A percentile compares a stretch with the other conserved stretches of the same genome.
phyloP scores from a whole-genome alignment of 352 stramenopile genomes.

The Phytopythium helicoides region DNA sequence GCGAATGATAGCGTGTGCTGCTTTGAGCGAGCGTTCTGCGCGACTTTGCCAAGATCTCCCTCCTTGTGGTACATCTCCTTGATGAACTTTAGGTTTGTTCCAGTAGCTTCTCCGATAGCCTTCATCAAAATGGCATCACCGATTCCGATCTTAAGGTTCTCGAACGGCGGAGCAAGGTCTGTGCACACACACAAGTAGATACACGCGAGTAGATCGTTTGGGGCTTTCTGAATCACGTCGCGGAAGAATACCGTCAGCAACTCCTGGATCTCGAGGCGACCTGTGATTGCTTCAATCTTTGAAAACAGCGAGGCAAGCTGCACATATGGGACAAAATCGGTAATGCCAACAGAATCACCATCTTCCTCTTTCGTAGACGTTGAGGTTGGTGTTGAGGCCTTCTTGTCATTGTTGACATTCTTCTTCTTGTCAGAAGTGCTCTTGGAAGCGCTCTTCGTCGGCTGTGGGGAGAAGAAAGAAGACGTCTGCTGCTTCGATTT shows the following conservation, averaged over 20 bases:
- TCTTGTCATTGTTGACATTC: slow-evolving; percentile 6
- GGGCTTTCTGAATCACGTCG: slow-evolving; percentile 65
- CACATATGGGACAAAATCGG: slow-evolving; percentile 38
- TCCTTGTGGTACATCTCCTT: slow-evolving; percentile 96
- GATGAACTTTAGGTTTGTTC: slow-evolving; percentile 90
- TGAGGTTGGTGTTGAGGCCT: not conserved
- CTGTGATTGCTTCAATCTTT: slow-evolving; percentile 73
- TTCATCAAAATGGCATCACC: slow-evolving; percentile 98
- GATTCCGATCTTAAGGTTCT: slow-evolving; percentile 98
- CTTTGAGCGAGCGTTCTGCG: slow-evolving; percentile 91
- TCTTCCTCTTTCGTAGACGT: slow-evolving; percentile 8
- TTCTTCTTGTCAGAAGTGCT: slow-evolving; percentile 3
- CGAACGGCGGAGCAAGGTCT: slow-evolving; percentile 93
- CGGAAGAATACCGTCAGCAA: slow-evolving; percentile 86
- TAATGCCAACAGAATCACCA: not conserved
- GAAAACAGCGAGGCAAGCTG: slow-evolving; percentile 66
- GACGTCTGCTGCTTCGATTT: slow-evolving; percentile 6
- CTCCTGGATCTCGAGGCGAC: slow-evolving; percentile 82
- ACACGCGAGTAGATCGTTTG: slow-evolving; percentile 84
- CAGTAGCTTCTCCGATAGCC: slow-evolving; percentile 93
- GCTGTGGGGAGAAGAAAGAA: slow-evolving; percentile 31
- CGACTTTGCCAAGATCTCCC: slow-evolving; percentile 97
- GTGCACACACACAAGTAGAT: slow-evolving; percentile 92
- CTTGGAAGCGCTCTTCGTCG: slow-evolving; percentile 10
- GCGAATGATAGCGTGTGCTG: slow-evolving; percentile 91